A percentile compares a stretch with the other conserved stretches of the same genome.
Evolutionary conservation across 1,139 yeast species (phyloP).

Genomic region (Pichia sp.): DNA sequence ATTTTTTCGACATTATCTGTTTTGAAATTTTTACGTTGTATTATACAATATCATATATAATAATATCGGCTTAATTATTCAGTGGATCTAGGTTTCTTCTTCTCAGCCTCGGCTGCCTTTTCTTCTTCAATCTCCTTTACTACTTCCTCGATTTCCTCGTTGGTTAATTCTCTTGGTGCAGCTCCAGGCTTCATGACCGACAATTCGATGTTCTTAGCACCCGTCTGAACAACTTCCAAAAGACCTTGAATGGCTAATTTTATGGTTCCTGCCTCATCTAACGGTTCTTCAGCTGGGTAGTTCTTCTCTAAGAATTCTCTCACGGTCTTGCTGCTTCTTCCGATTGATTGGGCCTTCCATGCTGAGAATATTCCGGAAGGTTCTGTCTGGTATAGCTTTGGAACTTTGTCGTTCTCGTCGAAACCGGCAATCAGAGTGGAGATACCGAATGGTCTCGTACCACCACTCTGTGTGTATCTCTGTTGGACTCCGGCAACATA

Average conservation of each 20-base stretch:
- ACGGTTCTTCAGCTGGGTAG: constrained; percentile 51
- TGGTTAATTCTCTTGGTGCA: constrained; percentile 49
- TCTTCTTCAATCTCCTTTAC: constrained; percentile 88
- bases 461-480: constrained; percentile 96
- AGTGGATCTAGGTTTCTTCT: constrained; percentile 57
- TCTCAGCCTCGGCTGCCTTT: constrained; percentile 85
- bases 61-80: constrained; percentile 18
- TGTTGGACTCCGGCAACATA: constrained; percentile 97
- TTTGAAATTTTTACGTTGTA: not conserved
- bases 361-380: constrained; percentile 97
- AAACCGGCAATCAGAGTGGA: constrained; percentile 95
- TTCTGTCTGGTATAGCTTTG: constrained; percentile 89
- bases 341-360: constrained; percentile 99
- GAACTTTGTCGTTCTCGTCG: constrained; percentile 77
- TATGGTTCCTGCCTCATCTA: constrained; percentile 71
- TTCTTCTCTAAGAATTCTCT: constrained; percentile 93
- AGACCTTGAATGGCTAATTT: constrained; percentile 80
- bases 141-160: constrained; percentile 70
- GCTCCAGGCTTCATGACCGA: constrained; percentile 76
- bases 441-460: constrained; percentile 92
- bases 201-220: constrained; percentile 92
- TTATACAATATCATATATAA: constrained; percentile 1
- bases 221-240: constrained; percentile 96
- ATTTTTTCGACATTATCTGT: not conserved
- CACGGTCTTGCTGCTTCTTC: constrained; percentile 91